Conservation (phyloP, 371 early-diverging fungal genomes). For the Rhizopus microsporus region DNA sequence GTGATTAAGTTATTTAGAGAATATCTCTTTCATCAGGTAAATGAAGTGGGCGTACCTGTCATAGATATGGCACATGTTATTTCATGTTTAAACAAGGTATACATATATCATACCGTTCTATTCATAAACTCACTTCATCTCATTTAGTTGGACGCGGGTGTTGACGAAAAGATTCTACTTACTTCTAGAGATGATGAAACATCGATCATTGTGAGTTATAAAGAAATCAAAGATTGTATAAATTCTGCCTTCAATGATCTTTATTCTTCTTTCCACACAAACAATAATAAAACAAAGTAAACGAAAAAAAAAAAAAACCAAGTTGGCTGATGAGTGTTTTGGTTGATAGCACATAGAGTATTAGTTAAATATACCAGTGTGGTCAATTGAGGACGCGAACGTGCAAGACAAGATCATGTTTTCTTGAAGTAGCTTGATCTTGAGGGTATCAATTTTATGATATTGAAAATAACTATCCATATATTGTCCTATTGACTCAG, state of each 20-base stretch:
- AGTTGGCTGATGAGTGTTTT: too few relatives aligned
- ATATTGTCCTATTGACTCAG: too few relatives aligned
- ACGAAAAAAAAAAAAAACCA: too few relatives aligned
- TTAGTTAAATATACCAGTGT: too few relatives aligned
- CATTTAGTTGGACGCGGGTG: constrained; percentile 87
- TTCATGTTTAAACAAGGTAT: constrained; percentile 92
- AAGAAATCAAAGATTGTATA: constrained; percentile 87
- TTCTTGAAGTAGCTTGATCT: too few relatives aligned
- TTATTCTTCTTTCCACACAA: constrained; percentile 15
- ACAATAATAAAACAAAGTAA: not conserved
- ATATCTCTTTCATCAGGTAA: constrained; percentile 95
- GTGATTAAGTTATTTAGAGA: constrained; percentile 94
- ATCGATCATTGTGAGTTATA: constrained; percentile 91
- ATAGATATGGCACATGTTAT: constrained; percentile 92
- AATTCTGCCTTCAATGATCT: constrained; percentile 80
- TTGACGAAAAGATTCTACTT: constrained; percentile 88
- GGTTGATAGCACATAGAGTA: too few relatives aligned
- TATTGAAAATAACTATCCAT: too few relatives aligned
- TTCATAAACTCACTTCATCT: not conserved
- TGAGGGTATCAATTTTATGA: too few relatives aligned
- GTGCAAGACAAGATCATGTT: too few relatives aligned
- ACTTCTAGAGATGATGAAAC: constrained; percentile 93
- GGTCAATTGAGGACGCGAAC: too few relatives aligned
- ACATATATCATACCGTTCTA: not conserved
- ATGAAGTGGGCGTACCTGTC: constrained; percentile 83